These are phyloP conservation scores for Escovopsis sp. DNA, from an alignment of 2,329 filamentous ascomycete species.

Conservation along the genomic window DNA sequence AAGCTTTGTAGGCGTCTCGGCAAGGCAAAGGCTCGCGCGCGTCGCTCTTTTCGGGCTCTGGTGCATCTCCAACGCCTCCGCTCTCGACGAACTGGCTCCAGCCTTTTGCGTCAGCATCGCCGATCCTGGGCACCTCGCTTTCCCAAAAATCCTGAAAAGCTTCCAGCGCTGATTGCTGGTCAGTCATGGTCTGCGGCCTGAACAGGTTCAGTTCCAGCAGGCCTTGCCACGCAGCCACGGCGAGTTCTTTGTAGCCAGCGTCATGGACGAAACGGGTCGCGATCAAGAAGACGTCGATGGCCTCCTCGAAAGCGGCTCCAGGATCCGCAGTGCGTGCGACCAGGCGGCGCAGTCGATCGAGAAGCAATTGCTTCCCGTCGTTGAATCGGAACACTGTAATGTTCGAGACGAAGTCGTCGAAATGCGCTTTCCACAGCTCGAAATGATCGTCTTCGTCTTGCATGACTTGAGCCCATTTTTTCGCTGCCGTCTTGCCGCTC, in stretches of 20 bases:
- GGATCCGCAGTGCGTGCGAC: constrained; percentile 5
- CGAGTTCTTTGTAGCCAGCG: constrained; percentile 63
- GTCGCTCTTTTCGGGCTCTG: constrained; percentile 18
- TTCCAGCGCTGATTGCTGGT: constrained; percentile 14
- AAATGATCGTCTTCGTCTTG: constrained; percentile 24
- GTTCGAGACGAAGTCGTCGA: constrained; percentile 59
- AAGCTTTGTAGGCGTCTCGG: constrained; percentile 34
- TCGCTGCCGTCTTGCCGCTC: constrained; percentile 44
- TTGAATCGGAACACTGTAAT: constrained; percentile 55
- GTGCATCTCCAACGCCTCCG: constrained; percentile 22
- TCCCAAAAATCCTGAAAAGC: constrained; percentile 72
- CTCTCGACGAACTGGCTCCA: constrained; percentile 45
- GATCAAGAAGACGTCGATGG: constrained; percentile 58
- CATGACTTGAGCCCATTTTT: constrained; percentile 47
- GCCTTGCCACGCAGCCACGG: constrained; percentile 71
- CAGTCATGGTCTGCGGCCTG: constrained; percentile 27
- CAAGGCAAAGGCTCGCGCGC: constrained; percentile 11
- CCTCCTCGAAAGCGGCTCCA: constrained; percentile 13
- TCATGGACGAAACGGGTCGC: constrained; percentile 61
- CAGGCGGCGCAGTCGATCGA: constrained; percentile 30
- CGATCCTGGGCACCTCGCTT: constrained; percentile 62
- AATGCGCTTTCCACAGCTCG: constrained; percentile 55
- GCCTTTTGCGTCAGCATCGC: constrained; percentile 55
- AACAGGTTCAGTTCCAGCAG: constrained; percentile 58
- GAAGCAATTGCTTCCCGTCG: constrained; percentile 42